These are phyloP conservation scores for Fusarium odoratissimum DNA, from an alignment of 2,329 filamentous ascomycete genomes.

Conservation along the genomic window DNA sequence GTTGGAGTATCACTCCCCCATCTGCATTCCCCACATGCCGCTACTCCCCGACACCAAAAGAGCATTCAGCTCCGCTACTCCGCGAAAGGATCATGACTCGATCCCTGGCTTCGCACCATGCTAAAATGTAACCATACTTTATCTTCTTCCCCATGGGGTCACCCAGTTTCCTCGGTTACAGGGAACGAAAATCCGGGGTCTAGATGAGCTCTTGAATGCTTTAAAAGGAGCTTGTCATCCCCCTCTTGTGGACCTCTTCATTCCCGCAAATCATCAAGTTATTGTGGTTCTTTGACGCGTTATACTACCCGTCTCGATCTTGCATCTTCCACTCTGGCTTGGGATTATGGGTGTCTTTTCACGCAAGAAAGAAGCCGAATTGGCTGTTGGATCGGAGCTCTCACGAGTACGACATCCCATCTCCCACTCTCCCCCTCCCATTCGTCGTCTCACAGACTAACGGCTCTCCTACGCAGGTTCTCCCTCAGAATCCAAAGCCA, in stretches of 20 bases:
- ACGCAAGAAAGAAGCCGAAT: background rate
- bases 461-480: rapidly evolving
- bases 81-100: background rate
- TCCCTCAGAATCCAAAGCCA: background rate
- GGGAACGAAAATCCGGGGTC: background rate
- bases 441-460: background rate
- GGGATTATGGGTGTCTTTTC: background rate
- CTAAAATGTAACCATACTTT: background rate
- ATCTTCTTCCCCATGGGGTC: background rate
- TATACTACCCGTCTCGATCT: rapidly evolving
- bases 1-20: background rate
- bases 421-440: rapidly evolving
- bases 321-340: rapidly evolving
- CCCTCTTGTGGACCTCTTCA: background rate
- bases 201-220: background rate
- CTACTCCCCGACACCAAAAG: background rate
- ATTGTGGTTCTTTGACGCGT: background rate
- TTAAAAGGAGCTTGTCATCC: background rate
- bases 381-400: slow-evolving; percentile 9
- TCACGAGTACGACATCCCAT: background rate
- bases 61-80: slow-evolving; percentile 1
- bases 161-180: background rate
- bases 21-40: background rate
- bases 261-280: background rate
- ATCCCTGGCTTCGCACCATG: background rate